Evolutionary conservation across 2,329 filamentous ascomycete genomes (phyloP).

Genomic region (Botrytis sinoallii): DNA sequence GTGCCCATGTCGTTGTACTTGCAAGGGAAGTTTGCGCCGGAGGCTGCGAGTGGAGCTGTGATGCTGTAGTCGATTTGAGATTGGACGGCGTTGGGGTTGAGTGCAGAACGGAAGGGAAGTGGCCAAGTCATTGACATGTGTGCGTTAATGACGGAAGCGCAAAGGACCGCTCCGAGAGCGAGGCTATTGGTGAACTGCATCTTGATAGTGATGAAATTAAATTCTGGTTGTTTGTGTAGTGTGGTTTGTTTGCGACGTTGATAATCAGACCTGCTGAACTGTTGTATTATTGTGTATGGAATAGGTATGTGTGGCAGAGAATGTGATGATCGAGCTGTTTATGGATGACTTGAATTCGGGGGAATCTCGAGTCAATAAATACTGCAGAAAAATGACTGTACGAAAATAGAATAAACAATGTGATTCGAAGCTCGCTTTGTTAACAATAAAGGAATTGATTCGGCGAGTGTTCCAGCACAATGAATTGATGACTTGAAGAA

Average conservation of each 20-base stretch:
- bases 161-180: not conserved
- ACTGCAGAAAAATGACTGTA: not conserved
- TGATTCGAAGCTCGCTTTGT: not conserved
- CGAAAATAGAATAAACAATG: not conserved
- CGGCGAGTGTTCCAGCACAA: not conserved
- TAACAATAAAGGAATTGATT: not conserved
- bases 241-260: not conserved
- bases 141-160: constrained; percentile 4
- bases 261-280: constrained; percentile 18
- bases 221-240: not conserved
- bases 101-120: constrained; percentile 19
- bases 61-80: constrained; percentile 23
- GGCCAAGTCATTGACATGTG: constrained; percentile 27
- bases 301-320: not conserved
- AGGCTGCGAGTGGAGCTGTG: constrained; percentile 19
- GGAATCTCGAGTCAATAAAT: not conserved
- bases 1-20: constrained; percentile 36
- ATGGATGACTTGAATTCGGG: not conserved
- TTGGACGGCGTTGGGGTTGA: constrained; percentile 16
- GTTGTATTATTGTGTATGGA: not conserved
- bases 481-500: not conserved
- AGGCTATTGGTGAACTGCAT: constrained; percentile 12
- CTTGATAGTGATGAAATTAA: not conserved
- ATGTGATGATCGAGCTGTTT: not conserved
- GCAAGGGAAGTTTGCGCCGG: constrained; percentile 25